Conservation (phyloP, 495 filamentous ascomycete species). For the Clohesyomyces aquaticus region DNA sequence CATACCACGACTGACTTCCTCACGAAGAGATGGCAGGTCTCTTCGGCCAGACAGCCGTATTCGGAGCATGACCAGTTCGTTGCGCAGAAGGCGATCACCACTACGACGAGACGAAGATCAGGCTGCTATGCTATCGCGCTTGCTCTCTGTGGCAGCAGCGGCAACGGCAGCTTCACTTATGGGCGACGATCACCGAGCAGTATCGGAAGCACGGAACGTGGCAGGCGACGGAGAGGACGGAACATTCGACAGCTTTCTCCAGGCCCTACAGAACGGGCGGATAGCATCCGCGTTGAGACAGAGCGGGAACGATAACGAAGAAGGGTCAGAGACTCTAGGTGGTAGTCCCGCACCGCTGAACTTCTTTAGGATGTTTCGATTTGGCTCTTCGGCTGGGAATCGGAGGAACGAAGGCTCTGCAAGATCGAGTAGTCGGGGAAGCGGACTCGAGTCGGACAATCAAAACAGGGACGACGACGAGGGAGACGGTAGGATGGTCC, state of each 20-base stretch:
- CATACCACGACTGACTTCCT: conserved; percentile 10
- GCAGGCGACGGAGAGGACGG: conserved; percentile 50
- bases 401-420: conserved; percentile 21
- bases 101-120: conserved; percentile 49
- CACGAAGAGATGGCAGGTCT: conserved; percentile 35
- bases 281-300: conserved; percentile 51
- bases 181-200: conserved; percentile 49
- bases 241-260: conserved; percentile 52
- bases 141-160: conserved; percentile 53
- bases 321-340: conserved; percentile 33
- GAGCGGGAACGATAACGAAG: conserved; percentile 40
- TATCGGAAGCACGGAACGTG: conserved; percentile 46
- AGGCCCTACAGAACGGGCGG: conserved; percentile 51
- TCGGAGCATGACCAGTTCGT: conserved; percentile 44
- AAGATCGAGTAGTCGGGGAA: conserved; percentile 22
- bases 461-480: conserved; percentile 54
- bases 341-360: conserved; percentile 46
- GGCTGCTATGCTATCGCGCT: conserved; percentile 50
- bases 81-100: conserved; percentile 49
- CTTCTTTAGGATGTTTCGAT: conserved; percentile 55
- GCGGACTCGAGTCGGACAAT: conserved; percentile 39
- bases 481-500: conserved; percentile 65
- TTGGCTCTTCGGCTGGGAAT: conserved; percentile 43
- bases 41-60: conserved; percentile 44
- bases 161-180: conserved; percentile 53